phyloP scores from a whole-genome alignment of 768 basidiomycete genomes.

The Boletus rubropictus region DNA sequence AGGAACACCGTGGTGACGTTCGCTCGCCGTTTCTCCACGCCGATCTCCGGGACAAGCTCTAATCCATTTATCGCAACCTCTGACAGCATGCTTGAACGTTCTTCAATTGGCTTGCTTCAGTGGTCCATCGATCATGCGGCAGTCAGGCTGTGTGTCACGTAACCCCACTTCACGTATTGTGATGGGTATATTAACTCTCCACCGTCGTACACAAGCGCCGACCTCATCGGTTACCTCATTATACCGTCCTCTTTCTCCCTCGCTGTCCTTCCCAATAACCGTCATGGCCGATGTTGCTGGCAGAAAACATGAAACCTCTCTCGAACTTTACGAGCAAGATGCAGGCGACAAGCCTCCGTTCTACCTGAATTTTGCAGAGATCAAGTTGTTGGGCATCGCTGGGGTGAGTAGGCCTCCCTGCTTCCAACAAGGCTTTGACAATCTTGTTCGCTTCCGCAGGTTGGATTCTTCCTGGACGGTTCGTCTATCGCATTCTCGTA shows the following conservation, averaged over 20 bases:
- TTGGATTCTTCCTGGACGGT: conserved; percentile 72
- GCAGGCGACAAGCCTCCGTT: conserved; percentile 34
- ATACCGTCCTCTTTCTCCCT: not conserved
- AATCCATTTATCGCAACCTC: not conserved
- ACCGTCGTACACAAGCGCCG: too few relatives aligned
- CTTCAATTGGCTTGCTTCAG: not conserved
- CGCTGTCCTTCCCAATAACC: not conserved
- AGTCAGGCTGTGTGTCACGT: conserved; percentile 5
- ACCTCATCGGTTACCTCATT: not conserved
- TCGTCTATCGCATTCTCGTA: conserved; percentile 12
- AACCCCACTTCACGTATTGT: not conserved
- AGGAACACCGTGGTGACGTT: not conserved
- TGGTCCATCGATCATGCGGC: too few relatives aligned
- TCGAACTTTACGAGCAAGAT: conserved; percentile 27
- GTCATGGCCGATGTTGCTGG: conserved; percentile 10
- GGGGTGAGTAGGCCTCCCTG: conserved; percentile 37
- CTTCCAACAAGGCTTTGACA: not conserved
- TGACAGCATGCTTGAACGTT: conserved; percentile 10
- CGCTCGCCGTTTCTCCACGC: conserved; percentile 3
- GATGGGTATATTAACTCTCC: conserved; percentile 8
- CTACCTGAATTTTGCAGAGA: conserved; percentile 39
- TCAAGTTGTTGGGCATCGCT: conserved; percentile 57
- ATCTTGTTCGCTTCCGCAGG: conserved; percentile 29
- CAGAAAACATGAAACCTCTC: conserved; percentile 6
- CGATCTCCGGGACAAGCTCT: conserved; percentile 1